Percentiles rank a stretch among this genome's conserved stretches.
Evolutionary conservation across 2,329 filamentous ascomycete genomes (phyloP).

Genomic region (Alternaria brassicicola): DNA sequence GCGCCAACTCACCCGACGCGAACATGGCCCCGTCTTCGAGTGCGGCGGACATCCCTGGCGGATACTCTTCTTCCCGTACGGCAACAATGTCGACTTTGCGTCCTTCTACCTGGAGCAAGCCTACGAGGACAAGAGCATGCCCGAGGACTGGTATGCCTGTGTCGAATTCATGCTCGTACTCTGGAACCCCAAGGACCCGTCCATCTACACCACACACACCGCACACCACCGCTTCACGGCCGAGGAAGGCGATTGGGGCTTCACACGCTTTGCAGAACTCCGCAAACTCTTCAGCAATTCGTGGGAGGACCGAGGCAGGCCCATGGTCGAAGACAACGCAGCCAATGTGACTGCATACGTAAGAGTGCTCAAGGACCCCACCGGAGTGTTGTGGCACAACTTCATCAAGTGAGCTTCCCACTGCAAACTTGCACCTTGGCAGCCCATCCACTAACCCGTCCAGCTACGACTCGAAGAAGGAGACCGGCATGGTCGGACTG

Average conservation of each 20-base stretch:
- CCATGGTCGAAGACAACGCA: slow-evolving; percentile 76
- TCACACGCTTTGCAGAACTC: slow-evolving; percentile 93
- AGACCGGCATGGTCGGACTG: slow-evolving; percentile 94
- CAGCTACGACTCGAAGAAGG: slow-evolving; percentile 95
- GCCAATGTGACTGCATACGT: slow-evolving; percentile 85
- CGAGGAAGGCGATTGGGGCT: slow-evolving; percentile 98
- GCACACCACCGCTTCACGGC: slow-evolving; percentile 97
- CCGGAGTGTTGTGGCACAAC: slow-evolving; percentile 88
- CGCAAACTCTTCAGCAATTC: slow-evolving; percentile 79
- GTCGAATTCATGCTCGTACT: slow-evolving; percentile 94
- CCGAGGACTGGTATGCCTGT: slow-evolving; percentile 95
- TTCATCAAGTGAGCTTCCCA: slow-evolving; percentile 67
- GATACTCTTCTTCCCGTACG: slow-evolving; percentile 91
- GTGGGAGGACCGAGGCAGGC: slow-evolving; percentile 73
- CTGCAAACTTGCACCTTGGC: background rate
- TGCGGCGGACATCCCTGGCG: slow-evolving; percentile 92
- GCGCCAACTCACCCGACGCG: slow-evolving; percentile 75
- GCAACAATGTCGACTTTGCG: slow-evolving; percentile 90
- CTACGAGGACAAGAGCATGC: slow-evolving; percentile 73
- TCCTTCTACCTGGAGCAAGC: slow-evolving; percentile 98
- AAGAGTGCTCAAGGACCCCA: slow-evolving; percentile 82
- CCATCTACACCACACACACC: slow-evolving; percentile 73
- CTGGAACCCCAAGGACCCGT: slow-evolving; percentile 93
- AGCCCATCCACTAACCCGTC: background rate
- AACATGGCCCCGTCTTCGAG: slow-evolving; percentile 86